phyloP scores from a whole-genome alignment of 2,329 filamentous ascomycete species.

The Rhexocercosporidium sp. region DNA sequence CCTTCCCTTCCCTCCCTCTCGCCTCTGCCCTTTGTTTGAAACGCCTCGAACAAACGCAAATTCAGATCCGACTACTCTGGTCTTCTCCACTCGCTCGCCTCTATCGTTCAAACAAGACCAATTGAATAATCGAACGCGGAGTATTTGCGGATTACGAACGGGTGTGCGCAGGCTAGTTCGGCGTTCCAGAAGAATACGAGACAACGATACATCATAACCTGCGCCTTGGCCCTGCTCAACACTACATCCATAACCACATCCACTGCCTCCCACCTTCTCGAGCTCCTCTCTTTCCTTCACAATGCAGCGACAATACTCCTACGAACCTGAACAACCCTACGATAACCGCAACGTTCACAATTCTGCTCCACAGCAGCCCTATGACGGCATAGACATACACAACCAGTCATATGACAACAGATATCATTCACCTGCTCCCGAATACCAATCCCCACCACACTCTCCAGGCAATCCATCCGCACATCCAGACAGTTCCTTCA shows the following conservation, averaged over 20 bases:
- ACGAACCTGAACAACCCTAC: constrained; percentile 23
- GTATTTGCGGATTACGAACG: not conserved
- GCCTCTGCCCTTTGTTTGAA: constrained; percentile 11
- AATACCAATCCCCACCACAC: constrained; percentile 26
- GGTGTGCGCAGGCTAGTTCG: not conserved
- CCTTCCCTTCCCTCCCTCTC: not conserved
- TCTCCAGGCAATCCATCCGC: constrained; percentile 26
- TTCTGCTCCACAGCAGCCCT: not conserved
- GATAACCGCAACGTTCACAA: not conserved
- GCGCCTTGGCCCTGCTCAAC: not conserved
- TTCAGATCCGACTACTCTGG: not conserved
- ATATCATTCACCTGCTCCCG: constrained; percentile 14
- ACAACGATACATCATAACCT: constrained; percentile 1
- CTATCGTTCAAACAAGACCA: not conserved
- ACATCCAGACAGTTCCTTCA: constrained; percentile 37
- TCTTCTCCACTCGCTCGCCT: not conserved
- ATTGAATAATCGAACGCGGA: not conserved
- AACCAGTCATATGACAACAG: constrained; percentile 15
- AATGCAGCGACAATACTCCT: constrained; percentile 34
- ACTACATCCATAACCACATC: not conserved
- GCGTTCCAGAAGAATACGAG: constrained; percentile 9
- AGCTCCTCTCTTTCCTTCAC: constrained; percentile 15
- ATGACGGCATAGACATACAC: not conserved
- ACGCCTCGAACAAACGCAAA: not conserved
- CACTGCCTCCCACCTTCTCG: not conserved